phyloP scores from a whole-genome alignment of 2,329 filamentous ascomycete species.

The Dichotomopilus funicola region DNA sequence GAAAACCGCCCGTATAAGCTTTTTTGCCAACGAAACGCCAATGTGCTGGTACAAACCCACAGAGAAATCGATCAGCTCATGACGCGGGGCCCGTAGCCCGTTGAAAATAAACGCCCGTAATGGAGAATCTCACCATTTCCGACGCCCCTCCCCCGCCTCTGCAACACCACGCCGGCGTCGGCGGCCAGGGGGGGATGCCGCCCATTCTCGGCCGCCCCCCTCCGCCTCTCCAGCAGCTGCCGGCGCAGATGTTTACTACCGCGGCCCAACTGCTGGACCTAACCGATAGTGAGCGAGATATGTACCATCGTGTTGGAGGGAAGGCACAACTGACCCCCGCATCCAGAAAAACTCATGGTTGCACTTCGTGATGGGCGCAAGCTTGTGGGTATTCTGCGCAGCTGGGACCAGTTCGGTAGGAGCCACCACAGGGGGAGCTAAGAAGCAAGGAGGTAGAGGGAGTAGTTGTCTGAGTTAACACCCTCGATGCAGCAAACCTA shows the following conservation, averaged over 20 bases:
- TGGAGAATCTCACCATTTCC: slow-evolving; percentile 31
- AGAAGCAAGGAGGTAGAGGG: not conserved
- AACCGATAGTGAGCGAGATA: slow-evolving; percentile 74
- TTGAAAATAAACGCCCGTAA: not conserved
- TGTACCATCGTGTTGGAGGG: not conserved
- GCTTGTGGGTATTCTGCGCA: slow-evolving; percentile 83
- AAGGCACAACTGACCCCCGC: slow-evolving; percentile 20
- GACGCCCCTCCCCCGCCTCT: slow-evolving; percentile 23
- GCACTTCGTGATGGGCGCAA: slow-evolving; percentile 90
- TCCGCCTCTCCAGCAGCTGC: slow-evolving; percentile 56
- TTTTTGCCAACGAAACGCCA: not conserved
- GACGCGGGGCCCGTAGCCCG: slow-evolving; percentile 8
- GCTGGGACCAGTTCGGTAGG: slow-evolving; percentile 97
- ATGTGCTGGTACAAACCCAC: slow-evolving; percentile 9
- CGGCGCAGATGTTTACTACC: slow-evolving; percentile 97
- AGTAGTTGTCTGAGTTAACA: slow-evolving; percentile 22
- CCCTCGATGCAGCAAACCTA: slow-evolving; percentile 66
- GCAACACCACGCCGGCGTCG: slow-evolving; percentile 7
- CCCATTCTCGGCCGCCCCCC: slow-evolving; percentile 23
- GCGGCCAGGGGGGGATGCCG: slow-evolving; percentile 18
- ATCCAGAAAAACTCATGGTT: slow-evolving; percentile 85
- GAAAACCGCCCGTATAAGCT: no score
- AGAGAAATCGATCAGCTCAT: slow-evolving; percentile 8
- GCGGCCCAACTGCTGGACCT: slow-evolving; percentile 91
- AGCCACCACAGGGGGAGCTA: not conserved